Evolutionary conservation across 495 filamentous ascomycete species (phyloP), one percentile per base, ranked within the genome.

Genomic region (Pseudevernia furfuracea): DNA sequence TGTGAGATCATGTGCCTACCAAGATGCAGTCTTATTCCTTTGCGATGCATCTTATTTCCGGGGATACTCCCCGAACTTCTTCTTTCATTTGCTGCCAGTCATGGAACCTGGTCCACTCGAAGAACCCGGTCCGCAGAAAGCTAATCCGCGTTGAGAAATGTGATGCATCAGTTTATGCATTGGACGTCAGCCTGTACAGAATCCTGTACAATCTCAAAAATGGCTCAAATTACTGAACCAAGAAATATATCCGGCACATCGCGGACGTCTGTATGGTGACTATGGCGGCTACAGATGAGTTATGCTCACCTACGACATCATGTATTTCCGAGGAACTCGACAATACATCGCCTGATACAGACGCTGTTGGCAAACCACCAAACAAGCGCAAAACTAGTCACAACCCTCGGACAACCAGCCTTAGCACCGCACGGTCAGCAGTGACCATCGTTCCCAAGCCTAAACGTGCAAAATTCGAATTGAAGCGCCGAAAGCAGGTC

Each of bases 391-490:
- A 28, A 14, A 23, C 1, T 7, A 11, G 25, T 15, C 46, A 28
- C 46, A 15, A 28, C 4, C 11, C 17, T 46, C 21, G 9, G 11
- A 44, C 11, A 60, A 2, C 17, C 58, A 11, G 38, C 32, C 39
- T n/a, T 23, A 12, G 38, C 21, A 46, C 2, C 25, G 23, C 19
- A 25, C 23, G 34, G 19, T 25, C 32, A 9, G 34, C 59, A 34
- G 4, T 10, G 15, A 23, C 25, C 0, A 37, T 39, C 19, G 21
- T 38, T 12, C 30, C 32, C 44, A 55, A 55, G 44, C 34, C 14
- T 21, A 66, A 61, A 61, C 58, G 64, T 21, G 46, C 58, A 28
- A 61, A 28, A 17, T 61, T 61, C 23, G 48, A 55, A 15, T 37
- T 37, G 4, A 44, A 21, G 1, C 58, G 64, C 34, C 58, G 64